These are phyloP conservation scores for Suhomyces sp. DNA, from an alignment of 805 yeast species.

Conservation along the genomic window DNA sequence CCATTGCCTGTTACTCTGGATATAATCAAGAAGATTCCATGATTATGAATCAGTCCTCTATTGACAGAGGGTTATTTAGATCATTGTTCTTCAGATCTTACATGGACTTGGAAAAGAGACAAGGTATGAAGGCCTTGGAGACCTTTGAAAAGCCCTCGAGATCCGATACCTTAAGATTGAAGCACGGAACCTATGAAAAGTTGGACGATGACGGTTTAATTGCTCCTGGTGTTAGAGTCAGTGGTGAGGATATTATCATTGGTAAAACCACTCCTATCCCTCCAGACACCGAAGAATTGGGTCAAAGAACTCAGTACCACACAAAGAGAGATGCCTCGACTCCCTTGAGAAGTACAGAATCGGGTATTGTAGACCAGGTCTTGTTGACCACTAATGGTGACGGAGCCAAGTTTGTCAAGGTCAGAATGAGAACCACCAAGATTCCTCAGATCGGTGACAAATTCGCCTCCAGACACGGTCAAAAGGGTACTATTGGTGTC, in stretches of 20 bases:
- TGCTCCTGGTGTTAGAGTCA: constrained; percentile 97
- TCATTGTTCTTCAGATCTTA: constrained; percentile 94
- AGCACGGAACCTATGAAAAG: constrained; percentile 97
- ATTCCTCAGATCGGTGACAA: constrained; percentile 99
- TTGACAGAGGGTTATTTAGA: constrained; percentile 94
- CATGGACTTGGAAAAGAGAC: constrained; percentile 97
- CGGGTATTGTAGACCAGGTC: constrained; percentile 98
- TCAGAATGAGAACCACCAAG: constrained; percentile 98
- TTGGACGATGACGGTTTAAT: constrained; percentile 97
- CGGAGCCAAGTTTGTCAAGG: constrained; percentile 96
- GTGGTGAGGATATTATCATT: constrained; percentile 97
- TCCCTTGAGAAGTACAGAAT: constrained; percentile 93
- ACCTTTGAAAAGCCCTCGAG: constrained; percentile 97
- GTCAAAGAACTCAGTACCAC: constrained; percentile 97
- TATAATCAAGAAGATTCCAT: constrained; percentile 99
- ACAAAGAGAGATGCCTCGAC: constrained; percentile 99
- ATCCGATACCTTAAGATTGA: constrained; percentile 89
- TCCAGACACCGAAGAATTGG: constrained; percentile 98
- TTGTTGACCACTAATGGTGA: constrained; percentile 96
- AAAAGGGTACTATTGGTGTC: constrained; percentile 99
- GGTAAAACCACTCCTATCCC: constrained; percentile 99
- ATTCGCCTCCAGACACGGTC: constrained; percentile 99
- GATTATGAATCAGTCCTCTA: constrained; percentile 98
- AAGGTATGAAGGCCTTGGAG: constrained; percentile 97
- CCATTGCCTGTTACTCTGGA: constrained; percentile 97